A percentile compares a stretch with the other conserved stretches of the same genome.
phyloP scores from a whole-genome alignment of 2,329 filamentous ascomycete genomes.

The Whalleya microplaca region DNA sequence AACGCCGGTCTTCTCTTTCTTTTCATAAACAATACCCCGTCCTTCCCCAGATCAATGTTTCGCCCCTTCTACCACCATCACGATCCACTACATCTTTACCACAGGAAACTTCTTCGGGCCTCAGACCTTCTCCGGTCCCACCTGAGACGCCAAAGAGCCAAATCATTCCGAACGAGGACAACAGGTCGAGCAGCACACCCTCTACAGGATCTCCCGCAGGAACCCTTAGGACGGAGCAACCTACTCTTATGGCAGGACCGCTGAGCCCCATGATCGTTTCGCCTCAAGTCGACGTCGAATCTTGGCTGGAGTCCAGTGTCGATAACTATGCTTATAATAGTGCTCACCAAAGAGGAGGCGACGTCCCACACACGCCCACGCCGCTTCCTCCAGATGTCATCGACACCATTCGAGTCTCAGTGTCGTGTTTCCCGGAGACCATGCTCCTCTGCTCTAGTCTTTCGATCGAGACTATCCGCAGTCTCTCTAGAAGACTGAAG shows the following conservation, averaged over 20 bases:
- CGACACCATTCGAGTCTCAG: conserved; percentile 57
- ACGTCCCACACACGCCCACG: conserved; percentile 42
- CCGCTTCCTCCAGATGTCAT: conserved; percentile 57
- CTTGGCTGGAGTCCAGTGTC: conserved; percentile 30
- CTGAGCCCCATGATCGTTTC: conserved; percentile 21
- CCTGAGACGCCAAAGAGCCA: background rate
- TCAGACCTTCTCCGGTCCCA: conserved; percentile 1
- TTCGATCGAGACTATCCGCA: conserved; percentile 60
- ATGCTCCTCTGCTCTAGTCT: conserved; percentile 60
- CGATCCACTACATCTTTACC: conserved; percentile 1
- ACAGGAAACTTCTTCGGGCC: background rate
- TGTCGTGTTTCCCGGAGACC: conserved; percentile 62
- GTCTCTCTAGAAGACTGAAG: conserved; percentile 57
- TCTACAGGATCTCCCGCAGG: background rate
- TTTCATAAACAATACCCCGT: conserved; percentile 26
- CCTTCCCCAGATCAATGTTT: conserved; percentile 21
- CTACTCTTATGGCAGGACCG: background rate
- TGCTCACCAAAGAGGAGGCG: conserved; percentile 20
- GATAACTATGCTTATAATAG: conserved; percentile 31
- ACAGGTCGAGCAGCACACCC: too few relatives aligned
- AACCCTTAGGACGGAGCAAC: background rate
- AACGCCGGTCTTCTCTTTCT: conserved; percentile 29
- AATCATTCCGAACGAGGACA: background rate
- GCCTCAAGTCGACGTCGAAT: conserved; percentile 29
- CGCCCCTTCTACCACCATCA: conserved; percentile 10